phyloP scores from a whole-genome alignment of 768 basidiomycete genomes.

The Wakefieldia striispora region DNA sequence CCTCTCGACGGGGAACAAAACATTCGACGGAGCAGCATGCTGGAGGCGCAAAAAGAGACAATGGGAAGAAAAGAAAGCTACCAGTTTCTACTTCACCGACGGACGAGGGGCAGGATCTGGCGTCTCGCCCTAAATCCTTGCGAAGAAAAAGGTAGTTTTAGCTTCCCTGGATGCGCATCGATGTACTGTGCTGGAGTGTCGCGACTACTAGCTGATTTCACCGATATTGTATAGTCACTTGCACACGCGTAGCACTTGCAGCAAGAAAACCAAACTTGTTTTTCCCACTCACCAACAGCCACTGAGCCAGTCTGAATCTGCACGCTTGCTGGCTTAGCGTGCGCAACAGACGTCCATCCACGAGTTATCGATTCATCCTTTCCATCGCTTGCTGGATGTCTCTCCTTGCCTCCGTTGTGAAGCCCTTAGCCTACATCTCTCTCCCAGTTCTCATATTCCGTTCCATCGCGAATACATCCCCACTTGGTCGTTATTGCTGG shows the following conservation, averaged over 20 bases:
- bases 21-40: neutral
- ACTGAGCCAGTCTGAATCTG: slow-evolving; percentile 15
- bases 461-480: slow-evolving; percentile 53
- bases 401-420: slow-evolving; percentile 56
- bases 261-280: slow-evolving; percentile 10
- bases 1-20: neutral
- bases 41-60: slow-evolving; percentile 1
- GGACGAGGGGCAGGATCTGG: neutral
- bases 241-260: no score
- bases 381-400: slow-evolving; percentile 48
- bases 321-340: slow-evolving; percentile 29
- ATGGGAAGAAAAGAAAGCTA: slow-evolving; percentile 26
- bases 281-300: slow-evolving; percentile 30
- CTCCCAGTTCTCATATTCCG: slow-evolving; percentile 68
- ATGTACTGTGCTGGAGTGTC: no score
- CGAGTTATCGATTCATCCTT: slow-evolving; percentile 10
- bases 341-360: slow-evolving; percentile 15
- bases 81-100: neutral
- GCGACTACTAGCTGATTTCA: no score
- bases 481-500: slow-evolving; percentile 67
- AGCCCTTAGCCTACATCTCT: slow-evolving; percentile 74
- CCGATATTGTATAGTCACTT: no score
- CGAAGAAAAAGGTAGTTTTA: slow-evolving; percentile 15
- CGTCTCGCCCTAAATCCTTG: slow-evolving; percentile 21
- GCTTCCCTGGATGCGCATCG: no score